Conservation (phyloP, 345 rosid genomes). For the Salix viminalis region DNA sequence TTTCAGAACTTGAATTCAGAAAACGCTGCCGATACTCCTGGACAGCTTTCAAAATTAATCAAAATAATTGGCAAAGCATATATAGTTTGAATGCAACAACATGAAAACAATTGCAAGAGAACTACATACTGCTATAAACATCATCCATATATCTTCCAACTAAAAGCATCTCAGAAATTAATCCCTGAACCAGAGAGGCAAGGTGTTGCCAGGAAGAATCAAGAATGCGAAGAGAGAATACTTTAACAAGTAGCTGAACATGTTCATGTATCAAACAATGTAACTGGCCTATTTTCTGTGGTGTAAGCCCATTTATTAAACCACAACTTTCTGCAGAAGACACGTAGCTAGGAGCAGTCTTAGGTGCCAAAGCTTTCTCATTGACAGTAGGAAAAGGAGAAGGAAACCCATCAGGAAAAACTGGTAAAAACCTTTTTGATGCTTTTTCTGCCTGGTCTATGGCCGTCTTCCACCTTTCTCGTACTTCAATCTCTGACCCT, state of each 20-base stretch:
- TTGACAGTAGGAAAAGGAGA: conserved; percentile 20
- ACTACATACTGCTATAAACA: conserved; percentile 54
- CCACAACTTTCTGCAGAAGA: conserved; percentile 28
- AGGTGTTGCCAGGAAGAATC: conserved; percentile 67
- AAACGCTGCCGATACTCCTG: conserved; percentile 52
- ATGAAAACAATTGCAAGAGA: conserved; percentile 1
- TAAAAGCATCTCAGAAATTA: conserved; percentile 64
- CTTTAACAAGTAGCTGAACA: conserved; percentile 84
- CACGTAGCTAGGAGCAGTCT: conserved; percentile 20
- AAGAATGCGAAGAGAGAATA: conserved; percentile 66
- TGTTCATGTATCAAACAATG: conserved; percentile 78
- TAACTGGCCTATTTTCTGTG: conserved; percentile 68
- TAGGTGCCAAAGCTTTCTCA: conserved; percentile 27
- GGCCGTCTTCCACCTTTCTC: conserved; percentile 49
- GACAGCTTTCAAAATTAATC: conserved; percentile 48
- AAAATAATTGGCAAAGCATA: conserved; percentile 11
- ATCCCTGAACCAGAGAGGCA: conserved; percentile 63
- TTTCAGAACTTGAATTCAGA: conserved; percentile 50
- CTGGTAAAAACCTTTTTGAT: conserved; percentile 61
- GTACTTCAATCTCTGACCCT: conserved; percentile 22
- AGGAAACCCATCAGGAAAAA: conserved; percentile 40
- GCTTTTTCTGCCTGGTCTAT: conserved; percentile 80
- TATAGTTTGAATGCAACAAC: conserved; percentile 11
- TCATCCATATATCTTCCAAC: conserved; percentile 60
- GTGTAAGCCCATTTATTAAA: conserved; percentile 54